Percentiles rank a stretch among this genome's conserved stretches.
Evolutionary conservation across 1,139 yeast genomes (phyloP).

Genomic region (Yamadazyma oceani): DNA sequence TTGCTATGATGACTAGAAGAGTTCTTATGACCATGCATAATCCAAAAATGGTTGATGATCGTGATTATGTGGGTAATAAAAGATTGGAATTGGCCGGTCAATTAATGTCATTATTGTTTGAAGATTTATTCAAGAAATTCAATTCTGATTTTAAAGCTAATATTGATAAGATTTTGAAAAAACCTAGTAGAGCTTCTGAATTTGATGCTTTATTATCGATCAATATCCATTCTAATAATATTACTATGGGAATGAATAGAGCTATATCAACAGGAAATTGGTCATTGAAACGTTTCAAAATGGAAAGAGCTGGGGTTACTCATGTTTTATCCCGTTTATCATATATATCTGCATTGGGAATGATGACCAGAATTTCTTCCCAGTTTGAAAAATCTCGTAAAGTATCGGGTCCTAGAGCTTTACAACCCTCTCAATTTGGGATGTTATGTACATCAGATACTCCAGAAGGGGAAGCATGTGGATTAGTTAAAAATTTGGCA

Average conservation of each 20-base stretch:
- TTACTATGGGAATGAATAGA: conserved; percentile 90
- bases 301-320: conserved; percentile 99
- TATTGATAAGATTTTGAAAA: conserved; percentile 88
- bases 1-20: conserved; percentile 95
- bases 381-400: conserved; percentile 97
- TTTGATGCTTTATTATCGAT: conserved; percentile 90
- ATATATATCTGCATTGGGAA: conserved; percentile 93
- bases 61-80: conserved; percentile 98
- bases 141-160: conserved; percentile 91
- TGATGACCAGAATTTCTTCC: conserved; percentile 99
- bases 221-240: conserved; percentile 86
- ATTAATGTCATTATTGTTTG: conserved; percentile 88
- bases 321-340: conserved; percentile 90
- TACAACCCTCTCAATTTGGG: conserved; percentile 98
- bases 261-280: conserved; percentile 99
- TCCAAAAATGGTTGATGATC: conserved; percentile 93
- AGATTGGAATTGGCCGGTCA: conserved; percentile 97
- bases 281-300: conserved; percentile 97
- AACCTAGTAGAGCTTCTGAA: conserved; percentile 92
- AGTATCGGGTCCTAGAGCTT: conserved; percentile 98
- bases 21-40: conserved; percentile 95
- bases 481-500: conserved; percentile 93
- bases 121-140: conserved; percentile 94
- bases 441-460: conserved; percentile 99
- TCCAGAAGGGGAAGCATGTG: conserved; percentile 99